Percentiles rank a stretch among this genome's conserved stretches.
Evolutionary conservation across 1,284 basidiomycete genomes (phyloP).

Genomic region (Papiliotrema terrestris): DNA sequence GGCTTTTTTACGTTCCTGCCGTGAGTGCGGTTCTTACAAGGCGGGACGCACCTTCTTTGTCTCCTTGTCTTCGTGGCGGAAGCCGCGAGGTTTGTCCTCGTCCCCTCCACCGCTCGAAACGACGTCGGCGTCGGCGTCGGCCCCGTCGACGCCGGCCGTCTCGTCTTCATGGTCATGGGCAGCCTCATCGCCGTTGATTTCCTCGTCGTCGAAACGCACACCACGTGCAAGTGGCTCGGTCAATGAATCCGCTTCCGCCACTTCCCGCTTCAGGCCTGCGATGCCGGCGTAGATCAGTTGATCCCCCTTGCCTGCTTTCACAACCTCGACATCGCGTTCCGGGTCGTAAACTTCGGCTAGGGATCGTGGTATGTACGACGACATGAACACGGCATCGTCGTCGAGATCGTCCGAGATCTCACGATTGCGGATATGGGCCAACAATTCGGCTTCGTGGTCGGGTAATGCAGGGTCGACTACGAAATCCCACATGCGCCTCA

Average conservation of each 20-base stretch:
- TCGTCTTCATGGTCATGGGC: background rate
- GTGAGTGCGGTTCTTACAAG: background rate
- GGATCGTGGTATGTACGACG: slow-evolving; percentile 86
- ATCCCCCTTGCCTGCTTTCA: slow-evolving; percentile 65
- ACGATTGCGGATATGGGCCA: slow-evolving; percentile 51
- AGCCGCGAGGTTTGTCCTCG: slow-evolving; percentile 62
- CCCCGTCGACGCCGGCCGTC: slow-evolving; percentile 3
- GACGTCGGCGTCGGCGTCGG: slow-evolving; percentile 45
- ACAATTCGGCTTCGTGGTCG: slow-evolving; percentile 43
- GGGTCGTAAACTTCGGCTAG: slow-evolving; percentile 89
- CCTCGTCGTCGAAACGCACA: slow-evolving; percentile 5
- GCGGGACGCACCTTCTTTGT: slow-evolving; percentile 70
- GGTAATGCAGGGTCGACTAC: slow-evolving; percentile 60
- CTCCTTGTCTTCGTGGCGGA: slow-evolving; percentile 86
- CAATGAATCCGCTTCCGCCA: no score
- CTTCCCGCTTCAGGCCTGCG: slow-evolving; percentile 60
- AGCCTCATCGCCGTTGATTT: slow-evolving; percentile 13
- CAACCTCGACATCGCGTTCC: slow-evolving; percentile 76
- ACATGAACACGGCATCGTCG: slow-evolving; percentile 82
- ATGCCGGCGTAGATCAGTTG: slow-evolving; percentile 80
- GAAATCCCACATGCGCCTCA: slow-evolving; percentile 83
- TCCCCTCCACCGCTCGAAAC: slow-evolving; percentile 46
- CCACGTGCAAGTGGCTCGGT: no score
- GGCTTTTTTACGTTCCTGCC: slow-evolving; percentile 81
- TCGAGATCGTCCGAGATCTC: slow-evolving; percentile 31